A percentile compares a stretch with the other conserved stretches of the same genome.
Conservation (phyloP, 176 grass and related monocot genomes). For the Hsuehochloa calcarea region DNA sequence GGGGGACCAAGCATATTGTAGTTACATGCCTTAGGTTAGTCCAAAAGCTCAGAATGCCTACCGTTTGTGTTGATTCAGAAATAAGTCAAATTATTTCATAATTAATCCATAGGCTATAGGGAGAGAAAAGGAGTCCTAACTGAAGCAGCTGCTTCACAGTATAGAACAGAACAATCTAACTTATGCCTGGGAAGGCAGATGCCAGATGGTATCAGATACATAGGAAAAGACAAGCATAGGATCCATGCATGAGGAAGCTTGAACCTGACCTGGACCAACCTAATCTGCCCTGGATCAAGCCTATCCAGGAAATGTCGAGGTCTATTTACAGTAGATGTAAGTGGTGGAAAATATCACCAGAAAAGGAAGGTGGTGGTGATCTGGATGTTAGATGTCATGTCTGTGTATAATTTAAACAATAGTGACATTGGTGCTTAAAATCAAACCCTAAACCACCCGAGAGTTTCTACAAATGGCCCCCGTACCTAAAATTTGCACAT, state of each 20-base stretch:
- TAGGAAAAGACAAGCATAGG: background rate
- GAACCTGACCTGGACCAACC: background rate
- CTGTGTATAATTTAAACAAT: background rate
- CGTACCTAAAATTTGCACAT: background rate
- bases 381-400: background rate
- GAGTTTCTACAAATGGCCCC: background rate
- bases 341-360: background rate
- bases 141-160: background rate
- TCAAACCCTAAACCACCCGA: background rate
- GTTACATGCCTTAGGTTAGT: background rate
- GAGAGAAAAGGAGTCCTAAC: background rate
- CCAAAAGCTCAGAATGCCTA: background rate
- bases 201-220: background rate
- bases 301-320: background rate
- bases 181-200: background rate
- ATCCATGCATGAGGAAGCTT: background rate
- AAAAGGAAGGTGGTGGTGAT: background rate
- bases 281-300: background rate
- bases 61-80: background rate
- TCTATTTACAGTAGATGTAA: background rate
- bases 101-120: background rate
- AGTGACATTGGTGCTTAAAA: background rate
- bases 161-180: background rate
- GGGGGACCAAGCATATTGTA: background rate
- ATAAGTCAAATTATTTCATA: background rate